phyloP scores from a whole-genome alignment of 805 yeast genomes.

The Metschnikowia anglica region DNA sequence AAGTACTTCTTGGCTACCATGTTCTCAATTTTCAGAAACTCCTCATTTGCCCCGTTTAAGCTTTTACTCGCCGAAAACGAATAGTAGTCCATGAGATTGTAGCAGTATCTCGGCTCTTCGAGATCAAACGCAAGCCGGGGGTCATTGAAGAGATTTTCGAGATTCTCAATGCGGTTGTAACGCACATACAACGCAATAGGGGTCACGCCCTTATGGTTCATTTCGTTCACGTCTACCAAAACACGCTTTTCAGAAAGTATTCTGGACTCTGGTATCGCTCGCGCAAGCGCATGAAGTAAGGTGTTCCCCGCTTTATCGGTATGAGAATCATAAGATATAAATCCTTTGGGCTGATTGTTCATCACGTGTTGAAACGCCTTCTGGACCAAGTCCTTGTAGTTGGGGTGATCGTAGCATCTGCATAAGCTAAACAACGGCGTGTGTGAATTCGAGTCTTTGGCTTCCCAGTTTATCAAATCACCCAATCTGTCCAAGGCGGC shows the following conservation, averaged over 20 bases:
- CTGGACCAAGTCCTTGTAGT: conserved; percentile 52
- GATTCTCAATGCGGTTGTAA: conserved; percentile 63
- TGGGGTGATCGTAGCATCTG: conserved; percentile 74
- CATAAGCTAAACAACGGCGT: conserved; percentile 78
- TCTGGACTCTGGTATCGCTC: conserved; percentile 39
- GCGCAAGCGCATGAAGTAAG: conserved; percentile 66
- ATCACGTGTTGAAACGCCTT: conserved; percentile 46
- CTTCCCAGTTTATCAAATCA: conserved; percentile 62
- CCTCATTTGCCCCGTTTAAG: conserved; percentile 16
- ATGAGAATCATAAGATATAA: conserved; percentile 58
- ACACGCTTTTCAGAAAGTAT: conserved; percentile 27
- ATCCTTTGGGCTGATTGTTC: conserved; percentile 39
- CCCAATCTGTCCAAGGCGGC: conserved; percentile 56
- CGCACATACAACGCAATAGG: conserved; percentile 73
- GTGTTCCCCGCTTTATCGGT: conserved; percentile 74
- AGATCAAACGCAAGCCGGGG: conserved; percentile 40
- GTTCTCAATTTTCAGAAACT: conserved; percentile 27
- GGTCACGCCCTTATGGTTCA: conserved; percentile 57
- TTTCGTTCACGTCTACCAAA: conserved; percentile 51
- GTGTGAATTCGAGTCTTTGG: conserved; percentile 61
- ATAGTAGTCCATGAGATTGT: conserved; percentile 40
- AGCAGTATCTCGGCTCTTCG: conserved; percentile 36
- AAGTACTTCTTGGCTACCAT: conserved; percentile 24
- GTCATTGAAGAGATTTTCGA: conserved; percentile 50
- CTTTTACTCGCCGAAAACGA: conserved; percentile 34